phyloP scores from a whole-genome alignment of 352 stramenopile genomes.

The Pythium myriotylum region DNA sequence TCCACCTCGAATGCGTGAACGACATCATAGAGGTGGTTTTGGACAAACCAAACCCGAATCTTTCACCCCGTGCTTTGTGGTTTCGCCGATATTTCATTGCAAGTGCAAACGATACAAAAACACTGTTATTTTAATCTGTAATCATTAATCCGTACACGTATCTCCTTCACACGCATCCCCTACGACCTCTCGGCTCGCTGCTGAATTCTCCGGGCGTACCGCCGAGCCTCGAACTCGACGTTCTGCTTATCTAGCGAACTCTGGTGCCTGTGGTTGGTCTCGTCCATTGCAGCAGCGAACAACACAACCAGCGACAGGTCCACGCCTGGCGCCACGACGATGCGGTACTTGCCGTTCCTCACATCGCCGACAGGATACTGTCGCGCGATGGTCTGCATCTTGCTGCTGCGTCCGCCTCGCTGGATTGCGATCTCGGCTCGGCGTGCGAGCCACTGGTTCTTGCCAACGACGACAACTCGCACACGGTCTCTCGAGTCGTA shows the following conservation, averaged over 20 bases:
- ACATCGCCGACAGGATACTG: not conserved
- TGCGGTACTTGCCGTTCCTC: not conserved
- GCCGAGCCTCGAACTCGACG: not conserved
- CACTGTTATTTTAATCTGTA: too few relatives aligned
- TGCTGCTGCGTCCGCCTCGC: not conserved
- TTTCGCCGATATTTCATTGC: too few relatives aligned
- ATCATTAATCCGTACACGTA: too few relatives aligned
- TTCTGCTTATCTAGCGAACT: not conserved
- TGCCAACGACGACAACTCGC: not conserved
- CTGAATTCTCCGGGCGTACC: not conserved
- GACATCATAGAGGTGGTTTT: too few relatives aligned
- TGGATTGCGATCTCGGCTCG: not conserved
- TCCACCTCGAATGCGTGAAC: too few relatives aligned
- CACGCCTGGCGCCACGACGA: not conserved
- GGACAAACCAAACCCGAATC: too few relatives aligned
- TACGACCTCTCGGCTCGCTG: too few relatives aligned
- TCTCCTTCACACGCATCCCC: too few relatives aligned
- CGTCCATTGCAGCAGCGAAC: constrained; percentile 2
- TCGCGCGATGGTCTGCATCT: not conserved
- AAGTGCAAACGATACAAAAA: too few relatives aligned
- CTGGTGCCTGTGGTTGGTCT: not conserved
- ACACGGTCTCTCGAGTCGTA: not conserved
- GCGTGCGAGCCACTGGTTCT: constrained; percentile 3
- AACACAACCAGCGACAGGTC: constrained; percentile 1
- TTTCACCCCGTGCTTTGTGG: too few relatives aligned